Conservation (phyloP, 2,329 filamentous ascomycete genomes). For the Aureobasidium sp. region DNA sequence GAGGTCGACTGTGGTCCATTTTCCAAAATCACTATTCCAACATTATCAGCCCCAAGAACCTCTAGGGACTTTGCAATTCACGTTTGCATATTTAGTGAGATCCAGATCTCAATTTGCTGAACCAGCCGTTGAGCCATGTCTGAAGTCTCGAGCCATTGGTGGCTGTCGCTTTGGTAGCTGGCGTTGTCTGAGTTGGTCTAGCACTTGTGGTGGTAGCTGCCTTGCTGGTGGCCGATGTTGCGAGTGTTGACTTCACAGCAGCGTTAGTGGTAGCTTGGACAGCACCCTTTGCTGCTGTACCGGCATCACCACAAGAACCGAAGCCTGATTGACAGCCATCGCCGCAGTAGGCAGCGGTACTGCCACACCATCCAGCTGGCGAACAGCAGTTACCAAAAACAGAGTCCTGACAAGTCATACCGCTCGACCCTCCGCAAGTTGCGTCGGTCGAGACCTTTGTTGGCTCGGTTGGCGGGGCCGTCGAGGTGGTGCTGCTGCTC, state of each 20-base stretch:
- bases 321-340: slow-evolving; percentile 21
- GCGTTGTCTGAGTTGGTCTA: not conserved
- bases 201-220: not conserved
- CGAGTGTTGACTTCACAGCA: not conserved
- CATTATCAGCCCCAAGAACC: not conserved
- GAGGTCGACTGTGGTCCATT: not conserved
- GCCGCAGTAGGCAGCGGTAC: slow-evolving; percentile 33
- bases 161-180: not conserved
- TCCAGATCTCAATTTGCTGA: not conserved
- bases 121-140: not conserved
- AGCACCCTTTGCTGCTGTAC: not conserved
- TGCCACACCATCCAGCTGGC: slow-evolving; percentile 29
- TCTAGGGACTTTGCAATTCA: not conserved
- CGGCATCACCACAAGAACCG: slow-evolving; percentile 16
- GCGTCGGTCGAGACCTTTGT: slow-evolving; percentile 19
- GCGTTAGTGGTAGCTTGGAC: not conserved
- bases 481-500: slow-evolving; percentile 1
- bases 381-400: slow-evolving; percentile 28
- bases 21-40: not conserved
- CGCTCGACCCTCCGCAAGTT: slow-evolving; percentile 27
- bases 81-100: not conserved
- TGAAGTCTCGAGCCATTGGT: not conserved
- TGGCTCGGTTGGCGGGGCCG: not conserved
- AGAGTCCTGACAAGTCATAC: slow-evolving; percentile 27
- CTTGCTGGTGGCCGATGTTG: not conserved